A percentile compares a stretch with the other conserved stretches of the same genome.
Conservation (phyloP, 2,329 filamentous ascomycete genomes). For the Penicillium sp. region DNA sequence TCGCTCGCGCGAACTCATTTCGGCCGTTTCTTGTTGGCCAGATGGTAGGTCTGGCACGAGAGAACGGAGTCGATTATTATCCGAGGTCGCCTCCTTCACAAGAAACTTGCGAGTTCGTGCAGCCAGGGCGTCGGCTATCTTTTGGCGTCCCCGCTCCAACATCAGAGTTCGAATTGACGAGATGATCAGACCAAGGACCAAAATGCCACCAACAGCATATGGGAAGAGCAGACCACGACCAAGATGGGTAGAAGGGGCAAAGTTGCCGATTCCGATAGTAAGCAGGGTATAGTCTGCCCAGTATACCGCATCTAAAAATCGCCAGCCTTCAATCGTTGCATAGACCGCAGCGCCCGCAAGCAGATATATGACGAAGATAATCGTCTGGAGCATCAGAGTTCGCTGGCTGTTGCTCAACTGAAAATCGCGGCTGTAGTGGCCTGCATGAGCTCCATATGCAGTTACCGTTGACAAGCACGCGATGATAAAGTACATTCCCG, state of each 20-base stretch:
- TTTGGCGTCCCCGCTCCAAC: conserved; percentile 40
- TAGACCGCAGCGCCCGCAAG: conserved; percentile 42
- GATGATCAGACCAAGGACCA: conserved; percentile 37
- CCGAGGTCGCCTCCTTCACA: conserved; percentile 24
- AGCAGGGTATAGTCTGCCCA: conserved; percentile 38
- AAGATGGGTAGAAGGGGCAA: conserved; percentile 32
- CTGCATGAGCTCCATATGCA: conserved; percentile 55
- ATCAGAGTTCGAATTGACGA: conserved; percentile 38
- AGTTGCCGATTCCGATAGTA: conserved; percentile 38
- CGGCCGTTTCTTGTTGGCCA: conserved; percentile 6
- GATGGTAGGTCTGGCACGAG: conserved; percentile 16
- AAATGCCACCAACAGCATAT: conserved; percentile 36
- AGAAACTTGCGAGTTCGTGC: conserved; percentile 35
- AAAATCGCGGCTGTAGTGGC: conserved; percentile 59
- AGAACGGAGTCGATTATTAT: conserved; percentile 11
- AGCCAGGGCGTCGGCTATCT: conserved; percentile 35
- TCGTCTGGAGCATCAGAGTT: conserved; percentile 51
- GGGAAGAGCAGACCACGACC: conserved; percentile 37
- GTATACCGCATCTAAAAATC: conserved; percentile 37
- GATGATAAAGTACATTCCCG: conserved; percentile 58
- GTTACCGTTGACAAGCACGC: conserved; percentile 57
- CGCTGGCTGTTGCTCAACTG: conserved; percentile 57
- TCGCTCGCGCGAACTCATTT: conserved; percentile 19
- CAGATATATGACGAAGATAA: conserved; percentile 42
- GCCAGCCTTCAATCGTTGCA: conserved; percentile 37